Evolutionary conservation across 306 rosid genomes (phyloP).

Genomic region (Luffa acutangula): DNA sequence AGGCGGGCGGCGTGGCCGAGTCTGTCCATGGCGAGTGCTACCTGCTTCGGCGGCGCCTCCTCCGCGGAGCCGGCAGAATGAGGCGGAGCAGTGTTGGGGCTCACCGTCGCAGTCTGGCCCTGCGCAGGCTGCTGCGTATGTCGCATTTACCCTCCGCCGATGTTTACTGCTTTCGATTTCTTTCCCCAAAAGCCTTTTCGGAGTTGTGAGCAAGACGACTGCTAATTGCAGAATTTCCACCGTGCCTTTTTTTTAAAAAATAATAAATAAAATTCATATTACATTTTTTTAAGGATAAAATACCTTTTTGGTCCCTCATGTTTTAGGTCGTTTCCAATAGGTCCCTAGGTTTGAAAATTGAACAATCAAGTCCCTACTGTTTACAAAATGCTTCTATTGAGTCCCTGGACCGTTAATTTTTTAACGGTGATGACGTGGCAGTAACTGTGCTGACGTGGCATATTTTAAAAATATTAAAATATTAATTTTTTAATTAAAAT

Average conservation of each 20-base stretch:
- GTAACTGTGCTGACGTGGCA: no score
- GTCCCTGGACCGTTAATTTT: no score
- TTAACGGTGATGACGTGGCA: no score
- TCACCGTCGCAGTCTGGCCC: slow-evolving; percentile 26
- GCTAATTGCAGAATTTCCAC: neutral
- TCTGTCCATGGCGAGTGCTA: slow-evolving; percentile 75
- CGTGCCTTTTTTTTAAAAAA: neutral
- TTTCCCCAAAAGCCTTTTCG: neutral
- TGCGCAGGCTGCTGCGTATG: slow-evolving; percentile 33
- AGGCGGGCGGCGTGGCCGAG: slow-evolving; percentile 76
- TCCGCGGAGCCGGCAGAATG: slow-evolving; percentile 26
- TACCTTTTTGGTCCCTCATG: no score
- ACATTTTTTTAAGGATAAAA: neutral
- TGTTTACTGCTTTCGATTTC: neutral
- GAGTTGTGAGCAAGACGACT: neutral
- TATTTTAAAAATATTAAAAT: no score
- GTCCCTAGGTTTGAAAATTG: no score
- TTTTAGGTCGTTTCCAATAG: no score
- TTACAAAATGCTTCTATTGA: no score
- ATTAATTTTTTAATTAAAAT: no score
- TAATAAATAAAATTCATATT: neutral
- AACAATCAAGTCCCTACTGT: no score
- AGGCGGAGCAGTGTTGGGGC: slow-evolving; percentile 20
- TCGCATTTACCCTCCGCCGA: slow-evolving; percentile 9
- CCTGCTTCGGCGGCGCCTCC: slow-evolving; percentile 97